A percentile compares a stretch with the other conserved stretches of the same genome.
phyloP scores from a whole-genome alignment of 306 rosid species.

The Cucumis cinereus region DNA sequence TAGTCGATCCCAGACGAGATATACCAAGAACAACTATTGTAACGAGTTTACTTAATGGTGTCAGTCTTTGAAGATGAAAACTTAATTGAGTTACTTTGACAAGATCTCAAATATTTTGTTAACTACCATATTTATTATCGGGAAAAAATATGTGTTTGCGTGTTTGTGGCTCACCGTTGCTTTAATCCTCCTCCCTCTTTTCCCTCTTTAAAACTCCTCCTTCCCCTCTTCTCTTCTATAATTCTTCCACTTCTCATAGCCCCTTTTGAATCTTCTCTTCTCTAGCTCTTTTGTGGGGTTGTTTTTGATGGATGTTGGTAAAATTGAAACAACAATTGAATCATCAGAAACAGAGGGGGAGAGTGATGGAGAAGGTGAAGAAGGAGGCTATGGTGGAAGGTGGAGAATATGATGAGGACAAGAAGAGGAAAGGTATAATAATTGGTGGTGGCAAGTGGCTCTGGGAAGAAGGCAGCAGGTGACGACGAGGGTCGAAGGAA shows the following conservation, averaged over 20 bases:
- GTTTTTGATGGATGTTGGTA: constrained; percentile 17
- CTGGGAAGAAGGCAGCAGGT: constrained; percentile 16
- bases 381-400: constrained; percentile 9
- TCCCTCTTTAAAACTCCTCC: background rate
- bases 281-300: background rate
- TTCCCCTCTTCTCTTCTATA: background rate
- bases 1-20: no score
- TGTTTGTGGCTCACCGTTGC: constrained; percentile 35
- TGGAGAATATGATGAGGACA: constrained; percentile 14
- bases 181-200: background rate
- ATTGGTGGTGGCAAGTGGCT: constrained; percentile 5
- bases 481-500: constrained; percentile 54
- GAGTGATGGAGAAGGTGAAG: constrained; percentile 19
- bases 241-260: constrained; percentile 8
- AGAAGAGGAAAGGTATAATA: constrained; percentile 23
- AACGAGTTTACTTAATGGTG: no score
- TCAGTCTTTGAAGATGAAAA: no score
- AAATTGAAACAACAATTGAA: constrained; percentile 13
- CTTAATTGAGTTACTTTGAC: no score
- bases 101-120: no score
- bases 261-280: constrained; percentile 8
- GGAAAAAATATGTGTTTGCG: no score
- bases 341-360: background rate
- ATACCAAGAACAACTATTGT: no score
- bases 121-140: no score